Base-by-base conservation (phyloP, 495 filamentous ascomycete species). In the Trichoderma parareesei region DNA sequence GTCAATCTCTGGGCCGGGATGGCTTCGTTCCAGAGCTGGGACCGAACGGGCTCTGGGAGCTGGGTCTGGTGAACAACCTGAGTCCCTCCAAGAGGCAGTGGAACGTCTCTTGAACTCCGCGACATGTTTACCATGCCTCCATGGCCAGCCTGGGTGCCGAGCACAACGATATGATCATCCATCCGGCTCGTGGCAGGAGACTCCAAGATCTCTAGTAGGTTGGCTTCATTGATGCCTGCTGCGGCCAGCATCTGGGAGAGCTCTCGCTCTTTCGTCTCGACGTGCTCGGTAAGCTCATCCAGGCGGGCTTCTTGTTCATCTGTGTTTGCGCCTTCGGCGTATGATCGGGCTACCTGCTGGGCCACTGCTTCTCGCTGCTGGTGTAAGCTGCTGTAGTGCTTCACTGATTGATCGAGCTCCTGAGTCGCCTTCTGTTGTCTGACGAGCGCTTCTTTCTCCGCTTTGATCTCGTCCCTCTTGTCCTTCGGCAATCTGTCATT, bases 41-140 rank as follows among this genome's bases (percentile, higher is more conserved):
- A 57, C 38, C 61, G 41, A n/a, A 37, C 48, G 11, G 20, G n/a
- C 3, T n/a, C 33, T 3, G 74, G 71, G 14, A 76, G 61, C 64
- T 84, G 80, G 0, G 80, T 83, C 61, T 84, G 80, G 18, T 77
- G 70, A 38, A 82, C 77, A 14, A 82, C 71, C 66, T 84, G 78
- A 18, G 76, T 76, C 6, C 41, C 41, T 37, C 35, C 18, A 10
- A 61, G 14, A 9, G 60, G 38, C 16, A 40, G 1, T n/a, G 60
- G 16, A 6, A 16, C 20, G 20, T 46, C 40, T 48, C 20, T 44
- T 63, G 61, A 63, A 33, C 61, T 48, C 18, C 18, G 61, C 4
- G 61, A 46, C 53, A 61, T 41, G 20, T 46, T 65, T 9, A 46
- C 18, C 11, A 33, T 57, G 18, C 27, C 40, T 37, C 57, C 18